Evolutionary conservation across 1,284 basidiomycete genomes (phyloP).

Genomic region (Sparassis latifolia): DNA sequence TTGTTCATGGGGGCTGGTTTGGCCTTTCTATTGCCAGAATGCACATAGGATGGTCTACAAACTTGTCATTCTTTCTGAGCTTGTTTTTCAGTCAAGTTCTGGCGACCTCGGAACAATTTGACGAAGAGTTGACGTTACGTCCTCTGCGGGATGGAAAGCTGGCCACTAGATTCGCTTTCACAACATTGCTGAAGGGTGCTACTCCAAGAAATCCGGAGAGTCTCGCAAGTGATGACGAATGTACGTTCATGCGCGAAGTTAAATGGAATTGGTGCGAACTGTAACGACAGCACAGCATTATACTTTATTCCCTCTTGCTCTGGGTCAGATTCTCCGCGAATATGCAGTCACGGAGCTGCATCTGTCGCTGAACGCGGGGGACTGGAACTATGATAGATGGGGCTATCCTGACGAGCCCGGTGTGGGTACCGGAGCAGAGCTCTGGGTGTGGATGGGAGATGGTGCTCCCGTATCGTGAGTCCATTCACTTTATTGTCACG

Average conservation of each 20-base stretch:
- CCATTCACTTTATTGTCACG: not conserved
- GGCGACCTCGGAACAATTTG: constrained; percentile 38
- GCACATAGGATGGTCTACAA: not conserved
- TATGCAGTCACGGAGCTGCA: constrained; percentile 84
- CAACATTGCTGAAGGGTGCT: constrained; percentile 51
- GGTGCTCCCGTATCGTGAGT: constrained; percentile 45
- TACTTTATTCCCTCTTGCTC: constrained; percentile 75
- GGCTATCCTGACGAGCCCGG: constrained; percentile 72
- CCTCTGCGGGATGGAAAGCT: constrained; percentile 84
- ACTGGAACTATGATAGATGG: constrained; percentile 88
- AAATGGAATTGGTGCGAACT: not conserved
- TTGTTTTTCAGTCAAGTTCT: not conserved
- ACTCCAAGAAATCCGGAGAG: constrained; percentile 48
- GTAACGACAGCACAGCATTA: constrained; percentile 65
- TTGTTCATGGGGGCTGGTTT: no score
- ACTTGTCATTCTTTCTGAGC: not conserved
- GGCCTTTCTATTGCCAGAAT: not conserved
- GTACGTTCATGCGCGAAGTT: constrained; percentile 27
- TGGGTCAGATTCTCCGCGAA: constrained; percentile 82
- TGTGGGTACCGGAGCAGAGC: constrained; percentile 81
- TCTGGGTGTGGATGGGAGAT: constrained; percentile 85
- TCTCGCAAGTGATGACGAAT: constrained; percentile 43
- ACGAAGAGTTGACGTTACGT: constrained; percentile 69
- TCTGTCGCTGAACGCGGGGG: constrained; percentile 82
- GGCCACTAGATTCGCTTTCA: constrained; percentile 80